Evolutionary conservation across 768 basidiomycete genomes (phyloP).

Genomic region (Tylopilus subfusipes): DNA sequence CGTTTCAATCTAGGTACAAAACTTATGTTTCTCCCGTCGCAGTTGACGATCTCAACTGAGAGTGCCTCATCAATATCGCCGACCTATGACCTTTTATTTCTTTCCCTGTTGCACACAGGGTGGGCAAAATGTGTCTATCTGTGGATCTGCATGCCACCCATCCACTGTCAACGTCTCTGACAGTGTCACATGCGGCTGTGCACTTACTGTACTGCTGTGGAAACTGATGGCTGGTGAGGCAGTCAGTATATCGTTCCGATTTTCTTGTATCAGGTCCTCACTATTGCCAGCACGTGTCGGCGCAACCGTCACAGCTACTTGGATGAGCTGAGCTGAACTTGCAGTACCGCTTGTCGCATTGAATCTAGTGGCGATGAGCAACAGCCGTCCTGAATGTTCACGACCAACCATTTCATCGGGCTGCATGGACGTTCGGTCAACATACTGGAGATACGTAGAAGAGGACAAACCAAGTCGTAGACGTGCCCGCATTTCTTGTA

Average conservation of each 20-base stretch:
- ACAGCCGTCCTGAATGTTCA: constrained; percentile 1
- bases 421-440: constrained; percentile 33
- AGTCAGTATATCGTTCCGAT: constrained; percentile 20
- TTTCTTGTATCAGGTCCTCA: constrained; percentile 36
- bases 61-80: constrained; percentile 3
- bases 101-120: constrained; percentile 19
- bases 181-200: constrained; percentile 5
- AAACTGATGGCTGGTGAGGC: constrained; percentile 55
- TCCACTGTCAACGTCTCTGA: constrained; percentile 12
- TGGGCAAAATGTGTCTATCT: constrained; percentile 36
- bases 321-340: constrained; percentile 70
- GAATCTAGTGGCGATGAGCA: constrained; percentile 44
- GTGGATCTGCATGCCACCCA: constrained; percentile 29
- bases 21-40: constrained; percentile 9
- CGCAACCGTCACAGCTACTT: constrained; percentile 54
- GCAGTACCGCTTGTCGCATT: constrained; percentile 62
- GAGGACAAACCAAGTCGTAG: constrained; percentile 43
- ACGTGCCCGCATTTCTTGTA: constrained; percentile 57
- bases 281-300: constrained; percentile 73
- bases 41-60: constrained; percentile 26
- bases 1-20: constrained; percentile 4
- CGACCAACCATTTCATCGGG: constrained; percentile 55
- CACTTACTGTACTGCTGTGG: constrained; percentile 66
- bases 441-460: constrained; percentile 6
- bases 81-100: constrained; percentile 2